Evolutionary conservation across 106 monocot genomes (phyloP).

Genomic region (Dendrobium catenatum): DNA sequence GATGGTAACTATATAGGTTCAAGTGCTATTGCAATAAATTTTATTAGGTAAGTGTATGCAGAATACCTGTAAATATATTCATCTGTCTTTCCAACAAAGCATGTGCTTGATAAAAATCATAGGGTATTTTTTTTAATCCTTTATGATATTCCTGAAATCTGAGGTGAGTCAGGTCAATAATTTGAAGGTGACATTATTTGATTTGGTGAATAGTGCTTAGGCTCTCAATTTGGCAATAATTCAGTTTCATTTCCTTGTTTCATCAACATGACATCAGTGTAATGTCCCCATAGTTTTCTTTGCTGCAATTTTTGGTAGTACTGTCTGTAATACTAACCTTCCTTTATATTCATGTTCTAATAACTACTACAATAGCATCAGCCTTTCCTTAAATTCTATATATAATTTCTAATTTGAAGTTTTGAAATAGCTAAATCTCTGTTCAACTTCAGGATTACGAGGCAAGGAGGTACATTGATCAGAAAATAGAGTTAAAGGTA

Average conservation of each 20-base stretch:
- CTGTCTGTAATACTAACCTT: neutral
- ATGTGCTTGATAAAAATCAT: neutral
- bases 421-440: constrained; percentile 1
- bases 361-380: neutral
- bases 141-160: neutral
- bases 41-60: neutral
- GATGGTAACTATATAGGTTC: neutral
- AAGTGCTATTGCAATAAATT: neutral
- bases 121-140: neutral
- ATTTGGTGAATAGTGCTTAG: neutral
- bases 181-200: neutral
- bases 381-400: neutral
- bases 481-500: constrained; percentile 77
- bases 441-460: constrained; percentile 52
- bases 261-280: neutral
- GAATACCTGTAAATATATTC: neutral
- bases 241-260: neutral
- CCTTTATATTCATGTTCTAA: neutral
- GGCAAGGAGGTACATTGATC: constrained; percentile 71
- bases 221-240: neutral
- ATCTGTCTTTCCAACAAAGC: neutral
- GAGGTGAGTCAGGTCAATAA: neutral
- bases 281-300: neutral
- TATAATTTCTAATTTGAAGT: neutral
- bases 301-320: neutral